Conservation (phyloP, 2,329 filamentous ascomycete species). For the Cercospora sp. region DNA sequence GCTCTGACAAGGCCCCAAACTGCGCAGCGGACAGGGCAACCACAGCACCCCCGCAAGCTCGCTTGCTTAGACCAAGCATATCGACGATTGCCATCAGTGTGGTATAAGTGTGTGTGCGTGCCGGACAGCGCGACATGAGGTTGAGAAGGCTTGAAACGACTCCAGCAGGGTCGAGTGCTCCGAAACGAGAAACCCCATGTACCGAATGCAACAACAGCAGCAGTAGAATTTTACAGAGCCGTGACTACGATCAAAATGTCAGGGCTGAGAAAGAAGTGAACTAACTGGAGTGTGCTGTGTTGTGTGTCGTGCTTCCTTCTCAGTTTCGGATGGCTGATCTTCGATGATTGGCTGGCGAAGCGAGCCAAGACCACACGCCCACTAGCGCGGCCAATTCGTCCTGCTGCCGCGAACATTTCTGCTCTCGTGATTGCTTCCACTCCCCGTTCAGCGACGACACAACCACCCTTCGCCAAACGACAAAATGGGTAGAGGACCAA, state of each 20-base stretch:
- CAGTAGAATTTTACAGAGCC: neutral
- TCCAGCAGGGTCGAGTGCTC: neutral
- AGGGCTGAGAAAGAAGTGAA: neutral
- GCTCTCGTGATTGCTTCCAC: conserved; percentile 11
- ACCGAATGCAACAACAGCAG: neutral
- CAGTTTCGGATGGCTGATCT: neutral
- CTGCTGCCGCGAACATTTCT: conserved; percentile 9
- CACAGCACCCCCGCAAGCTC: neutral
- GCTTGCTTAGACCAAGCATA: neutral
- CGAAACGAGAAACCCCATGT: neutral
- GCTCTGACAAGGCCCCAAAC: neutral
- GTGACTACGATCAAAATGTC: neutral
- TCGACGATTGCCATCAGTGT: neutral
- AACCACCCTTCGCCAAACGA: conserved; percentile 40
- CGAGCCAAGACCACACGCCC: conserved; percentile 8
- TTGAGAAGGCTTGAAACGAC: neutral
- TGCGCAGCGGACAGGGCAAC: neutral
- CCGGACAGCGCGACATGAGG: neutral
- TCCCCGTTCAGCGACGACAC: conserved; percentile 23
- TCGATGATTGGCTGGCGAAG: neutral
- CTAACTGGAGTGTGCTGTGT: neutral
- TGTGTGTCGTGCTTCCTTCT: neutral
- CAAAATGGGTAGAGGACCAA: conserved; percentile 65
- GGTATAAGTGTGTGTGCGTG: neutral
- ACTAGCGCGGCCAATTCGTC: conserved; percentile 9